These are phyloP conservation scores for Falciphora oryzae DNA, from an alignment of 2,329 filamentous ascomycete genomes.

Conservation along the genomic window DNA sequence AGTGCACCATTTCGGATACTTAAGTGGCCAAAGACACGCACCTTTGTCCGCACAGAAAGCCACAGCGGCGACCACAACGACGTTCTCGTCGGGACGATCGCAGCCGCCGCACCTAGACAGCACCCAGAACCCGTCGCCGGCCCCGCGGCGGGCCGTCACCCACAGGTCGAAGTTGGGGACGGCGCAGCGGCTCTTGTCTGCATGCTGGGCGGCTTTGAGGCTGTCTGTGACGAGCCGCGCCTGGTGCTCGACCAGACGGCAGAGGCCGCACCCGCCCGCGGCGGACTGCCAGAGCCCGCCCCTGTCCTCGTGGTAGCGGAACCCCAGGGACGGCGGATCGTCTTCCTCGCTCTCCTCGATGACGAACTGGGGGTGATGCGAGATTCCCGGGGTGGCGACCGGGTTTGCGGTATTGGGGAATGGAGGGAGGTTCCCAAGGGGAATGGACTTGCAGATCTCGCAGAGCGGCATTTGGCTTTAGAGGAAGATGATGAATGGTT, in stretches of 20 bases:
- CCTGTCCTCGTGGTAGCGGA: conserved; percentile 7
- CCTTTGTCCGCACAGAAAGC: not conserved
- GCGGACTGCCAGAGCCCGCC: conserved; percentile 8
- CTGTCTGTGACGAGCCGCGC: not conserved
- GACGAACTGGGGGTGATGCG: not conserved
- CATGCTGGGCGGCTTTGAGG: not conserved
- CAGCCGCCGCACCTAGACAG: not conserved
- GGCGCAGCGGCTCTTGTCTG: not conserved
- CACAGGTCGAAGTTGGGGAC: not conserved
- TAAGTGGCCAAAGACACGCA: not conserved
- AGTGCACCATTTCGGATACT: too few species aligned
- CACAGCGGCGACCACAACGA: not conserved
- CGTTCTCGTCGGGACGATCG: not conserved
- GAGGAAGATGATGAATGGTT: not conserved
- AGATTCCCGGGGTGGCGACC: not conserved
- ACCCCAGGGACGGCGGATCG: not conserved
- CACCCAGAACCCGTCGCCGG: not conserved
- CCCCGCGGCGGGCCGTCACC: not conserved
- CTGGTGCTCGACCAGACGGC: conserved; percentile 6
- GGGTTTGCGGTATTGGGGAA: not conserved
- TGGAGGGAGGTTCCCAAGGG: conserved; percentile 2
- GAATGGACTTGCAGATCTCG: conserved; percentile 5
- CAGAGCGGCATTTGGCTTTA: conserved; percentile 1
- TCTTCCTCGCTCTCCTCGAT: not conserved
- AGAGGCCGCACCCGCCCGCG: conserved; percentile 9